Evolutionary conservation across 257 asterid genomes (phyloP).

Genomic region (Lithospermum erythrorhizon): DNA sequence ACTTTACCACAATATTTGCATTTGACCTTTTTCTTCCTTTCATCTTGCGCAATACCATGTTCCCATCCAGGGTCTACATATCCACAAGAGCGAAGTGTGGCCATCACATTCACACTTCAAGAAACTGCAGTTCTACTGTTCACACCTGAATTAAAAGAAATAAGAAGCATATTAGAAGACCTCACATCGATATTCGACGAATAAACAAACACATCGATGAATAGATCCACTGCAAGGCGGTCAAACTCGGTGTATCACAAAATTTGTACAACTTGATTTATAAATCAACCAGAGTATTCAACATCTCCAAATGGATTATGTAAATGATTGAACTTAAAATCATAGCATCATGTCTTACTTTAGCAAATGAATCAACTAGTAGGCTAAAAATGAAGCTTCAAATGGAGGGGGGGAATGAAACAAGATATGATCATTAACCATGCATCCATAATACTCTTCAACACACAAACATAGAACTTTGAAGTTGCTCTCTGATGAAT

Average conservation of each 20-base stretch:
- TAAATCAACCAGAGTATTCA: no score
- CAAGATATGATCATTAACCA: neutral
- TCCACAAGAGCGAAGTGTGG: conserved; percentile 64
- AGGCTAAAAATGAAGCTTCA: neutral
- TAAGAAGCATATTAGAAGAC: neutral
- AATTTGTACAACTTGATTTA: no score
- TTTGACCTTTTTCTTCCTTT: conserved; percentile 70
- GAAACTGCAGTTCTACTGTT: conserved; percentile 4
- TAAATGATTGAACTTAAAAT: no score
- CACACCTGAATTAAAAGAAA: conserved; percentile 3
- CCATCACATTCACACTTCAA: conserved; percentile 40
- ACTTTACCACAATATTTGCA: conserved; percentile 91
- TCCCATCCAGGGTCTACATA: conserved; percentile 89
- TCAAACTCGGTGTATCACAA: no score
- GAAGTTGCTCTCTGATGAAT: no score
- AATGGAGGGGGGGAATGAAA: neutral
- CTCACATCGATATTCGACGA: neutral
- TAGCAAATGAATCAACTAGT: no score
- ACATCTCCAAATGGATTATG: no score
- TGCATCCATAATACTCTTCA: neutral
- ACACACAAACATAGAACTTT: no score
- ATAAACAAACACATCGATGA: no score
- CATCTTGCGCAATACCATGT: conserved; percentile 89
- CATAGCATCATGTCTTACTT: neutral
- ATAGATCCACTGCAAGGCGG: no score